Evolutionary conservation across 306 rosid species (phyloP).

Genomic region (Quercus dentata): DNA sequence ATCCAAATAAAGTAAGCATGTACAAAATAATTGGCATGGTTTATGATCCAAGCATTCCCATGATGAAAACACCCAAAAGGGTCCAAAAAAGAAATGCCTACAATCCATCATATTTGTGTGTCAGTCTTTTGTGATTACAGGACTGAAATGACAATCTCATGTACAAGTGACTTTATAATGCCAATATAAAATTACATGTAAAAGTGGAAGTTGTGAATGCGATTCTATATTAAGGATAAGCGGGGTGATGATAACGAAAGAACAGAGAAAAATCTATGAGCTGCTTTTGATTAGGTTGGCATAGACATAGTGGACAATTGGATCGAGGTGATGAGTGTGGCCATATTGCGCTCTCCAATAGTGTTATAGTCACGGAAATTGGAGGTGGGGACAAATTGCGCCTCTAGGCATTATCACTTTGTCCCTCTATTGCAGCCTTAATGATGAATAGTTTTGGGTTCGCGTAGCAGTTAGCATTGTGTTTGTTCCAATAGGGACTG

Average conservation of each 20-base stretch:
- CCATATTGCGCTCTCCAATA: background rate
- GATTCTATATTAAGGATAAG: background rate
- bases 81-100: too few relatives aligned
- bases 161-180: too few relatives aligned
- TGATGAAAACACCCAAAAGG: too few relatives aligned
- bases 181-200: too few relatives aligned
- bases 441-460: background rate
- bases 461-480: background rate
- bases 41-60: too few relatives aligned
- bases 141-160: too few relatives aligned
- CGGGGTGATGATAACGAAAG: background rate
- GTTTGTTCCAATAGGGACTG: conserved; percentile 17
- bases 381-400: conserved; percentile 20
- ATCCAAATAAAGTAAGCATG: background rate
- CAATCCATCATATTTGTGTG: too few relatives aligned
- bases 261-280: background rate
- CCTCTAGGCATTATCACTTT: conserved; percentile 4
- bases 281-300: background rate
- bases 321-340: background rate
- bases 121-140: too few relatives aligned
- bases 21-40: too few relatives aligned
- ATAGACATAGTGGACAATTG: background rate
- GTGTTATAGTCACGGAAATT: background rate
- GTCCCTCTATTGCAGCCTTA: conserved; percentile 22
- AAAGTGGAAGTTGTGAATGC: too few relatives aligned